Percentiles rank a stretch among this genome's conserved stretches.
Conservation (phyloP, 1,284 basidiomycete genomes). For the Cryptococcus sp. region DNA sequence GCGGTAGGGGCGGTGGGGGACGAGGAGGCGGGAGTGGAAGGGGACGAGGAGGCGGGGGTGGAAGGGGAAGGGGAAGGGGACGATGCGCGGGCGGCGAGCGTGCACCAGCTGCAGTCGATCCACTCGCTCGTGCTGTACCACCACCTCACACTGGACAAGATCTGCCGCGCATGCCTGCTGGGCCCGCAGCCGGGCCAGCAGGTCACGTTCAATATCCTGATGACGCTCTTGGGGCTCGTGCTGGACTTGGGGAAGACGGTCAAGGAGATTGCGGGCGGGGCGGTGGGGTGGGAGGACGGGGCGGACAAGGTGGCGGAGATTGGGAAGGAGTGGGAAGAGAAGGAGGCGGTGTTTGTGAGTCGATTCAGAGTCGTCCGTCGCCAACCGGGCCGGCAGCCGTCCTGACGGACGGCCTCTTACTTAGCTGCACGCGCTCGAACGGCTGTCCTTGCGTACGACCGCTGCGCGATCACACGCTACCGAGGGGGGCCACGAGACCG, state of each 20-base stretch:
- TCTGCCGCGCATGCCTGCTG: slow-evolving; percentile 73
- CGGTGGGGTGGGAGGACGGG: slow-evolving; percentile 61
- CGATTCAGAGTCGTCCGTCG: not conserved
- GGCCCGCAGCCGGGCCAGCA: slow-evolving; percentile 61
- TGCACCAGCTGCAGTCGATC: slow-evolving; percentile 56
- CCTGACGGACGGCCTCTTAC: no score
- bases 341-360: slow-evolving; percentile 61
- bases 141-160: slow-evolving; percentile 66
- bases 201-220: slow-evolving; percentile 60
- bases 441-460: slow-evolving; percentile 33
- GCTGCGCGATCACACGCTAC: not conserved
- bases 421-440: slow-evolving; percentile 41
- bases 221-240: slow-evolving; percentile 62
- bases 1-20: slow-evolving; percentile 33
- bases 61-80: slow-evolving; percentile 41
- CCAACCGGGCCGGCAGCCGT: not conserved
- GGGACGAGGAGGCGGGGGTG: slow-evolving; percentile 14
- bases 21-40: not conserved
- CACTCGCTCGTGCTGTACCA: slow-evolving; percentile 70
- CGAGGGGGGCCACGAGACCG: slow-evolving; percentile 10
- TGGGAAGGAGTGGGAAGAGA: slow-evolving; percentile 57
- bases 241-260: slow-evolving; percentile 67
- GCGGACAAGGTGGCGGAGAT: slow-evolving; percentile 57
- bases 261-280: slow-evolving; percentile 58
- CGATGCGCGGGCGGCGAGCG: slow-evolving; percentile 22